Conservation (phyloP, 495 filamentous ascomycete genomes). For the Jackrogersella multiformis region DNA sequence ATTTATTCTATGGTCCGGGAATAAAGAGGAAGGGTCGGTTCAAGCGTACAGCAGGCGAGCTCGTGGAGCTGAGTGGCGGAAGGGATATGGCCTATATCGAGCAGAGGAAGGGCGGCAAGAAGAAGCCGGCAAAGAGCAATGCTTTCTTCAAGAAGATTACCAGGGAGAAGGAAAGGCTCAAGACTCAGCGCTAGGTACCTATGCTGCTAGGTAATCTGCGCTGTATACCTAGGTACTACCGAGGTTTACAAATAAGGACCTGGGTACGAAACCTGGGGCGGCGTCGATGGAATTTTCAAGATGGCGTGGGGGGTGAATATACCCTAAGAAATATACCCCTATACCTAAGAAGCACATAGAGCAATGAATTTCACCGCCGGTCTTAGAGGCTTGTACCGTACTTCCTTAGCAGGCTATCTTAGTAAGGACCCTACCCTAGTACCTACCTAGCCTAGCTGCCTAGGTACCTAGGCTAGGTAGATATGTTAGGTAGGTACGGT, state of each 20-base stretch:
- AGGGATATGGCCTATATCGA: conserved; percentile 98
- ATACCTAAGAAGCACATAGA: too few relatives aligned
- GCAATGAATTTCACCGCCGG: conserved; percentile 24
- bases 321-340: too few relatives aligned
- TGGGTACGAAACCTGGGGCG: not conserved
- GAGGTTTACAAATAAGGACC: too few relatives aligned
- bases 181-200: conserved; percentile 30
- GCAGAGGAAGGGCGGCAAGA: conserved; percentile 82
- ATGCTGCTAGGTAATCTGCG: too few relatives aligned
- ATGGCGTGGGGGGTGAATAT: conserved; percentile 17
- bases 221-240: conserved; percentile 14
- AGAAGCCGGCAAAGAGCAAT: conserved; percentile 66
- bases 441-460: too few relatives aligned
- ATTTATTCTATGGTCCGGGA: conserved; percentile 75
- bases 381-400: too few relatives aligned
- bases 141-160: conserved; percentile 82
- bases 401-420: too few relatives aligned
- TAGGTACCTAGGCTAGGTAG: not conserved
- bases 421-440: too few relatives aligned
- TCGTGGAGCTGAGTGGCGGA: conserved; percentile 86
- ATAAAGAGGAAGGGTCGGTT: conserved; percentile 65
- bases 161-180: conserved; percentile 66
- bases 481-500: not conserved
- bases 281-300: conserved; percentile 15
- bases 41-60: conserved; percentile 81